Conservation (phyloP, 2,329 filamentous ascomycete species). For the Aureobasidium namibiae region DNA sequence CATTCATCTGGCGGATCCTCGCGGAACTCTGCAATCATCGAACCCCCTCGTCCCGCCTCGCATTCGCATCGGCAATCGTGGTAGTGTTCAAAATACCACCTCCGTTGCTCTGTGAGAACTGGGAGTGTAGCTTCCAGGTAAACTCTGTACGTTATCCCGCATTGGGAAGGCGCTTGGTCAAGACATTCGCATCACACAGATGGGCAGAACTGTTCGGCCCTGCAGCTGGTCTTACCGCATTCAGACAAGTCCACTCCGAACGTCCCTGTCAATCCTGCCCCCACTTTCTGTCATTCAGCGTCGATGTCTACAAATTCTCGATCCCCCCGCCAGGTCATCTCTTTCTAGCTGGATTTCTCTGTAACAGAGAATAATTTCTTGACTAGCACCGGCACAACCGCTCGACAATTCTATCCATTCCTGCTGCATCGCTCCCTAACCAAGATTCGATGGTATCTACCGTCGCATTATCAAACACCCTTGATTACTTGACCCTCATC, state of each 20-base stretch:
- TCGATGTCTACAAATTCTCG: conserved; percentile 4
- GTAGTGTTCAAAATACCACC: not conserved
- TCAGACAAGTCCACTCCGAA: not conserved
- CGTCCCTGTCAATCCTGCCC: conserved; percentile 6
- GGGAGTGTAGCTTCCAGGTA: not conserved
- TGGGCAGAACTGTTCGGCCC: not conserved
- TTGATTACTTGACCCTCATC: not conserved
- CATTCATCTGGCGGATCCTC: not conserved
- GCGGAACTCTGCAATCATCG: not conserved
- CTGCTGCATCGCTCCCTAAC: not conserved
- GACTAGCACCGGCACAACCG: conserved; percentile 4
- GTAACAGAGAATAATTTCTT: conserved; percentile 1
- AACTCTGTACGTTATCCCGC: not conserved
- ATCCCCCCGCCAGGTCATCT: conserved; percentile 7
- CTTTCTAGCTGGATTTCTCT: conserved; percentile 4
- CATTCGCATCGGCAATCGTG: not conserved
- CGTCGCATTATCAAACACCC: not conserved
- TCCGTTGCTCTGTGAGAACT: not conserved
- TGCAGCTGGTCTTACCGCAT: not conserved
- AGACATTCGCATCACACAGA: not conserved
- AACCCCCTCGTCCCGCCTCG: not conserved
- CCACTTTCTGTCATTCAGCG: conserved; percentile 5
- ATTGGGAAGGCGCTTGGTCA: not conserved
- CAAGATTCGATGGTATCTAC: not conserved
- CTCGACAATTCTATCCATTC: conserved; percentile 6